Evolutionary conservation across 495 filamentous ascomycete species (phyloP).

Genomic region (Trichoderma erinaceum): DNA sequence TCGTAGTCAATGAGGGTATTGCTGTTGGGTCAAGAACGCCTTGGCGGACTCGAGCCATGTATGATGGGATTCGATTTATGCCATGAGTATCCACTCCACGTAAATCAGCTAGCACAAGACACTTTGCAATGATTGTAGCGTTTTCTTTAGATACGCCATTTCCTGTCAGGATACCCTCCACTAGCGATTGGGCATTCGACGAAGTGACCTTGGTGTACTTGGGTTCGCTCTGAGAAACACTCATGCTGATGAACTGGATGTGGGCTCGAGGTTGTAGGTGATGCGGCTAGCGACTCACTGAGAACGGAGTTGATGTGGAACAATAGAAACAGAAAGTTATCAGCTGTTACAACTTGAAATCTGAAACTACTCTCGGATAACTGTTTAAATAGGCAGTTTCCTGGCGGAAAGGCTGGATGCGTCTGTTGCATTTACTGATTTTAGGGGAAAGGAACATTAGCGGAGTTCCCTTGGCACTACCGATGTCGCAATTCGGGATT

Average conservation of each 20-base stretch:
- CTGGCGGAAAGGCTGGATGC: neutral
- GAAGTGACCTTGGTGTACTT: neutral
- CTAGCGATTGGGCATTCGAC: neutral
- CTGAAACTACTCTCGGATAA: neutral
- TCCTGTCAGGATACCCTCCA: slow-evolving; percentile 38
- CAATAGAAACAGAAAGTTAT: neutral
- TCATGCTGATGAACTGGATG: neutral
- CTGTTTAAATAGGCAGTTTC: neutral
- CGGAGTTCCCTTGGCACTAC: neutral
- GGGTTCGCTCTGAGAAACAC: neutral
- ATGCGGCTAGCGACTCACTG: neutral
- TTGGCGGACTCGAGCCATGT: slow-evolving; percentile 60
- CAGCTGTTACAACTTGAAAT: neutral
- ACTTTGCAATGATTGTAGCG: slow-evolving; percentile 52
- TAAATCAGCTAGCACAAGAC: slow-evolving; percentile 64
- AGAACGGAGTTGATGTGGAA: neutral
- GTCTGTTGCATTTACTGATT: neutral
- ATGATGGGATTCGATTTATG: slow-evolving; percentile 67
- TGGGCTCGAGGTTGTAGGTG: neutral
- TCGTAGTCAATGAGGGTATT: slow-evolving; percentile 46
- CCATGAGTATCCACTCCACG: slow-evolving; percentile 75
- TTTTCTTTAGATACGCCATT: slow-evolving; percentile 52
- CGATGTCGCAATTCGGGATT: neutral
- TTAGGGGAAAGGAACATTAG: neutral
- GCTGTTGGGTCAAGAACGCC: slow-evolving; percentile 55